Conservation (phyloP, 495 filamentous ascomycete species). For the Penicillium bovifimosum region DNA sequence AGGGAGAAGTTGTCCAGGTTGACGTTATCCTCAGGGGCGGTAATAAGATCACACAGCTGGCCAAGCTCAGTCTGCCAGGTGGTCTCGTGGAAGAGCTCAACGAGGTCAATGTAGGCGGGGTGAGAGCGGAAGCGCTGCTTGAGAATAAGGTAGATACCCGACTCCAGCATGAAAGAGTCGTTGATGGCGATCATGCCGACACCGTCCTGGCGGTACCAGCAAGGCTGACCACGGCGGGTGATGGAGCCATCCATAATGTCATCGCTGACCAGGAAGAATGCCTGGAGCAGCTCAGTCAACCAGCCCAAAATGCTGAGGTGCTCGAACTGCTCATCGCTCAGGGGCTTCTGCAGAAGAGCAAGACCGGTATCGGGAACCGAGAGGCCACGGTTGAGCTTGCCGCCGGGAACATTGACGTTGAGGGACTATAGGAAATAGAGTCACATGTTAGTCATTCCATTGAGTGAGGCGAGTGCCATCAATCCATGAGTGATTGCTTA, state of each 20-base stretch:
- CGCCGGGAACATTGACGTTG: conserved; percentile 79
- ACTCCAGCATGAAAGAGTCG: conserved; percentile 94
- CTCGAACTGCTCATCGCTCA: conserved; percentile 78
- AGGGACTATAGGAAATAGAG: conserved; percentile 50
- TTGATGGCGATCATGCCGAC: conserved; percentile 97
- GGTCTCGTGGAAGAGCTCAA: conserved; percentile 94
- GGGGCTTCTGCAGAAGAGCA: conserved; percentile 65
- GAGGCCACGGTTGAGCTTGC: conserved; percentile 98
- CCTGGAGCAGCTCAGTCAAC: conserved; percentile 96
- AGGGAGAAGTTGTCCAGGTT: conserved; percentile 90
- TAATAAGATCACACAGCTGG: conserved; percentile 89
- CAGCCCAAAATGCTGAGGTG: conserved; percentile 80
- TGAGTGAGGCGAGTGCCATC: background rate
- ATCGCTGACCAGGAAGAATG: conserved; percentile 97
- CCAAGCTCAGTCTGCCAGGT: conserved; percentile 92
- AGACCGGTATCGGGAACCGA: conserved; percentile 88
- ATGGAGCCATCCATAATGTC: conserved; percentile 97
- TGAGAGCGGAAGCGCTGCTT: conserved; percentile 89
- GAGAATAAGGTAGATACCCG: conserved; percentile 80
- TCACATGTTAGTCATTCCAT: background rate
- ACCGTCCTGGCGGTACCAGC: conserved; percentile 84
- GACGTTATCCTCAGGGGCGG: conserved; percentile 83
- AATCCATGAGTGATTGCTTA: conserved; percentile 32
- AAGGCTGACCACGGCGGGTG: conserved; percentile 86
- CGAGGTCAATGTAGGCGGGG: conserved; percentile 76